These are phyloP conservation scores for Ophioceras dolichostomum DNA, from an alignment of 2,329 filamentous ascomycete genomes.

Conservation along the genomic window DNA sequence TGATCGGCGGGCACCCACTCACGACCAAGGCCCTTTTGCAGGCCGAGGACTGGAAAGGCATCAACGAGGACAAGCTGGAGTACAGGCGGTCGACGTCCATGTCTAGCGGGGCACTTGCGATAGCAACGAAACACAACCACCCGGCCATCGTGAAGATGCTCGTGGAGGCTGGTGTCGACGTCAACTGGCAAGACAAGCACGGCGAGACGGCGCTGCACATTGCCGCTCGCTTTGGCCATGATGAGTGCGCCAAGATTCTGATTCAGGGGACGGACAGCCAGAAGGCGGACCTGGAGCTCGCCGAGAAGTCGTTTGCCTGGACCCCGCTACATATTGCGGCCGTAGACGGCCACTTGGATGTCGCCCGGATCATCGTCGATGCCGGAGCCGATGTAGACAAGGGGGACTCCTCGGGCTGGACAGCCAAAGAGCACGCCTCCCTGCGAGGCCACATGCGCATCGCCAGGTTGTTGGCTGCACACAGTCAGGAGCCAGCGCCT, in stretches of 20 bases:
- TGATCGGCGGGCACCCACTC: slow-evolving; percentile 79
- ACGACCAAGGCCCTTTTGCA: slow-evolving; percentile 74
- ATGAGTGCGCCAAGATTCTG: slow-evolving; percentile 66
- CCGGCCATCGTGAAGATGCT: slow-evolving; percentile 74
- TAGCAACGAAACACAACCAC: slow-evolving; percentile 84
- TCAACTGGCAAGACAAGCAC: slow-evolving; percentile 84
- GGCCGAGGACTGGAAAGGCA: slow-evolving; percentile 64
- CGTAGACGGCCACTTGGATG: slow-evolving; percentile 69
- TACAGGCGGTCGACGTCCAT: slow-evolving; percentile 62
- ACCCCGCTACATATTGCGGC: slow-evolving; percentile 89
- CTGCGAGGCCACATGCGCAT: slow-evolving; percentile 80
- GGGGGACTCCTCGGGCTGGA: slow-evolving; percentile 84
- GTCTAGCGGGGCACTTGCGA: slow-evolving; percentile 74
- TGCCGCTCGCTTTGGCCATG: slow-evolving; percentile 78
- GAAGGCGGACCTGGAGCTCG: slow-evolving; percentile 62
- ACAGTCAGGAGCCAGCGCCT: slow-evolving; percentile 24
- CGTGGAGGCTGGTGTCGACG: slow-evolving; percentile 79
- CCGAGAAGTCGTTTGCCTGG: slow-evolving; percentile 82
- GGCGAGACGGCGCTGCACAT: slow-evolving; percentile 89
- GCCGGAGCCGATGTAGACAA: slow-evolving; percentile 66
- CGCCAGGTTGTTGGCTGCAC: slow-evolving; percentile 52
- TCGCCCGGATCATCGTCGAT: slow-evolving; percentile 66
- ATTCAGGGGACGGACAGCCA: slow-evolving; percentile 55
- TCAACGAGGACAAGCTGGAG: slow-evolving; percentile 46
- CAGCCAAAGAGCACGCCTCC: slow-evolving; percentile 82